A percentile compares a stretch with the other conserved stretches of the same genome.
Conservation (phyloP, 1,284 basidiomycete genomes). For the Moesziomyces parantarcticus region DNA sequence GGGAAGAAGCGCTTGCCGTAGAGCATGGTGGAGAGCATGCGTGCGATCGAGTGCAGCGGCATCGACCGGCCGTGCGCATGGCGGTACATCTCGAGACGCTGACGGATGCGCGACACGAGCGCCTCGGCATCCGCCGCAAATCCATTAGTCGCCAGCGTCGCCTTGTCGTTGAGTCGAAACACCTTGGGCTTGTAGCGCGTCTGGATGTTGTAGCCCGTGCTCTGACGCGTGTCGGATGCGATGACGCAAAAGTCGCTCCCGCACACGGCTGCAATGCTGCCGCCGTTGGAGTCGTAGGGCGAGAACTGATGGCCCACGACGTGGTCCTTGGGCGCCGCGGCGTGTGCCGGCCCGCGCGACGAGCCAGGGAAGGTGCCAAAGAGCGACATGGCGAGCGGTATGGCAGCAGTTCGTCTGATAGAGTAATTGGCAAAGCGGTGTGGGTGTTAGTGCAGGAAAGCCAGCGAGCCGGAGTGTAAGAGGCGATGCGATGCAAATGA, state of each 20-base stretch:
- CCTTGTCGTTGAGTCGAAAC: constrained; percentile 65
- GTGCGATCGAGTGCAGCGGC: constrained; percentile 65
- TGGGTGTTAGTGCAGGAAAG: not conserved
- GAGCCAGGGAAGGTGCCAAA: constrained; percentile 47
- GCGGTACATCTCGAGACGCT: constrained; percentile 64
- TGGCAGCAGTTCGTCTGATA: too few relatives aligned
- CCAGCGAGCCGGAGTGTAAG: too few relatives aligned
- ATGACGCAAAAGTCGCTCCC: constrained; percentile 67
- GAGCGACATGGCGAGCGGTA: constrained; percentile 32
- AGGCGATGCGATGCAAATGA: not conserved
- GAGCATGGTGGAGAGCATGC: constrained; percentile 66
- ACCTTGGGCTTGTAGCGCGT: constrained; percentile 68
- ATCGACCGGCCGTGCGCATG: constrained; percentile 64
- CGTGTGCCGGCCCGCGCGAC: constrained; percentile 24
- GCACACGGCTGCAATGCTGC: constrained; percentile 65
- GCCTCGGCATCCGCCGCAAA: constrained; percentile 67
- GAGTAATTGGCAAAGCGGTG: not conserved
- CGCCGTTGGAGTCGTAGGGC: constrained; percentile 66
- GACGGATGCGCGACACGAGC: constrained; percentile 58
- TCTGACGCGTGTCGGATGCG: constrained; percentile 66
- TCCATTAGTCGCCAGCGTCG: constrained; percentile 65
- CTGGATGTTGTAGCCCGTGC: constrained; percentile 67
- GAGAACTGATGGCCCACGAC: constrained; percentile 64
- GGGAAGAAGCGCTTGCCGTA: constrained; percentile 68
- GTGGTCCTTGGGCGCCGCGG: constrained; percentile 37